Base-by-base conservation (phyloP, 2,329 filamentous ascomycete species). In the Ascochyta lentis region DNA sequence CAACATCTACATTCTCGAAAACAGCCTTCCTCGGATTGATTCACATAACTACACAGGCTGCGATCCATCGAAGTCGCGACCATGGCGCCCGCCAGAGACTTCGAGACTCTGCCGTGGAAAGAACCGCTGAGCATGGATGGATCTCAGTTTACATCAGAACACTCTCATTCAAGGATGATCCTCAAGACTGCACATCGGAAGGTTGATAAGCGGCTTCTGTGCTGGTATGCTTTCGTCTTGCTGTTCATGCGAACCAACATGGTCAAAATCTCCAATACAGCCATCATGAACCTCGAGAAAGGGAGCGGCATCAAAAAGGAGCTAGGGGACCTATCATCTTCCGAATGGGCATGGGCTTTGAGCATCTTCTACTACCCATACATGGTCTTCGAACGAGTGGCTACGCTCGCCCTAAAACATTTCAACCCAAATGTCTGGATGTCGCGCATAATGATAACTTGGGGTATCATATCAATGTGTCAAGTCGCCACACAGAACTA, bases 401-500 rank as follows among this genome's bases (percentile, higher is more conserved):
- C 63, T 8, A 68, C 63, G 10, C 54, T 67, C 15, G 59, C 59
- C 35, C 40, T 68, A 29, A 66, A 67, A 44, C 44, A 61, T 22
- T 67, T 67, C 49, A 61, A 24, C 9, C 66, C 64, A 1, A 61
- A 42, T 29, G 59, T 68, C 2, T 68, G 60, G 61, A 67, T 68
- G 64, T 57, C 49, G 15, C 51, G 61, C 5, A 67, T 69, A 34
- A 66, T 68, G 61, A 15, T 68, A 2, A 67, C 62, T 1, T 68
- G 66, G 64, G 64, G 62, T 13, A 57, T 67, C 29, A 61, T 67
- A 0, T 77, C 78, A 50, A 82, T 80, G 15, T 69, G 81, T 54
- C 80, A 79, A 66, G 79, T 78, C 2, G 65, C 80, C 10, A 77
- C 78, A 4, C 70, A 78, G 34, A 76, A 73, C 53, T 80, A 78